Base-by-base conservation (phyloP, 164 flowering plant genomes). In the Annona cherimola region DNA sequence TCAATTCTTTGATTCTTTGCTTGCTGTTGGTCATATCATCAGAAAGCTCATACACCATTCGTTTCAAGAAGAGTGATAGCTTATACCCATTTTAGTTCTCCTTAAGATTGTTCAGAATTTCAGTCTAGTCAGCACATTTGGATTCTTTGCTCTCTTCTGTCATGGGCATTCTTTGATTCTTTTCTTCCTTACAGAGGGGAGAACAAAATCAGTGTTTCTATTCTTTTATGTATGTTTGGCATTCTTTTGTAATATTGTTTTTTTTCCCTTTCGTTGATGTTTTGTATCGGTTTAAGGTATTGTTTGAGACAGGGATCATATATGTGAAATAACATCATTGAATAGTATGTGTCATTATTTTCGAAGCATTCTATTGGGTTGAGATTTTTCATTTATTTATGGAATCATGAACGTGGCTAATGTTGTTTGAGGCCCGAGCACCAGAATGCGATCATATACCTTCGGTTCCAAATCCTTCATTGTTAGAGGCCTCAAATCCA, bases 1-100 rank as follows among this genome's bases (percentile, higher is more conserved):
- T 42, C 67, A 63, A 86, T 87, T 86, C 84, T 86, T 88, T 87
- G 80, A 84, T 90, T 90, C 89, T 79, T 85, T 83, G 67, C 41
- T 76, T 82, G 84, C 85, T 82, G 86, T 77, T 77, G 69, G 68
- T 67, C 65, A 67, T 44, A 60, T 55, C 50, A 46, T 67, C 66
- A 65, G 69, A 55, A 75, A 70, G 66, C 46, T 59, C 54, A 64
- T 65, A 66, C 16, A 20, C 14, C 40, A 66, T 39, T 26, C 35
- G 35, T 26, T 50, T 16, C 42, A 69, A 19, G 61, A 63, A 43
- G 40, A 63, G 70, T 45, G 65, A 70, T 55, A 55, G 71, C n/a
- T 75, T 59, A 71, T 66, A 72, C 63, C 5, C 50, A 74, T 69
- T 42, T 60, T 66, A 45, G 39, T 62, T 45, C 57, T 45, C 68